Percentiles rank a stretch among this genome's conserved stretches.
These are phyloP conservation scores for Nigrograna mackinnonii DNA, from an alignment of 2,329 filamentous ascomycete genomes.

Conservation along the genomic window DNA sequence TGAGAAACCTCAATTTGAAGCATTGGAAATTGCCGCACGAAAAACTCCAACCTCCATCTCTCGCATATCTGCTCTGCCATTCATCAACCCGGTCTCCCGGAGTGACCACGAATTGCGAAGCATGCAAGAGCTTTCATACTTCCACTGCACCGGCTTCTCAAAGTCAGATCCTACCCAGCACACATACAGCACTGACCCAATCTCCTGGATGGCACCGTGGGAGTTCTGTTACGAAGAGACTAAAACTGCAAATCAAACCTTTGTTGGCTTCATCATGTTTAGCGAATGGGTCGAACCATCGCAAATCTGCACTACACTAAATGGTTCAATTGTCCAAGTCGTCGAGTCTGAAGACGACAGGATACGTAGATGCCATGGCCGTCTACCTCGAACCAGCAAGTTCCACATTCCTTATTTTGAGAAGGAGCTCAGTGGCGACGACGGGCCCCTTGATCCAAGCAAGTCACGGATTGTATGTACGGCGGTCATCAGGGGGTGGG, in stretches of 20 bases:
- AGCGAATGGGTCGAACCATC: constrained; percentile 64
- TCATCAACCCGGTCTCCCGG: constrained; percentile 43
- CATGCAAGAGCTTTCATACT: constrained; percentile 83
- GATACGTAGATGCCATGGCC: constrained; percentile 17
- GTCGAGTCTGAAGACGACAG: constrained; percentile 61
- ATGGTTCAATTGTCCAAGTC: constrained; percentile 71
- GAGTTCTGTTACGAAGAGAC: constrained; percentile 61
- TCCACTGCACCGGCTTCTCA: constrained; percentile 56
- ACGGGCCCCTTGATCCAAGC: constrained; percentile 58
- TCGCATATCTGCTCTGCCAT: constrained; percentile 60
- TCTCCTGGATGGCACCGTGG: constrained; percentile 64
- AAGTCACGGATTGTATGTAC: constrained; percentile 65
- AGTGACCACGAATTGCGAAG: constrained; percentile 68
- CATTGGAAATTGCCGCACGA: constrained; percentile 48
- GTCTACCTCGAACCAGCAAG: constrained; percentile 46
- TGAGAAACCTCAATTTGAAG: constrained; percentile 60
- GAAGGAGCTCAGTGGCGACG: constrained; percentile 48
- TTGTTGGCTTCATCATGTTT: constrained; percentile 70
- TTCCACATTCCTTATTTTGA: constrained; percentile 67
- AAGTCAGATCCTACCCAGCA: constrained; percentile 19
- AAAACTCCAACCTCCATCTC: constrained; percentile 47
- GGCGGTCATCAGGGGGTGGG: constrained; percentile 72
- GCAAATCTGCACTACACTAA: constrained; percentile 66
- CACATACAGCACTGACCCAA: constrained; percentile 58
- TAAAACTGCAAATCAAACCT: constrained; percentile 48